These are phyloP conservation scores for Globisporangium camurandrum DNA, from an alignment of 352 stramenopile genomes.

Conservation along the genomic window DNA sequence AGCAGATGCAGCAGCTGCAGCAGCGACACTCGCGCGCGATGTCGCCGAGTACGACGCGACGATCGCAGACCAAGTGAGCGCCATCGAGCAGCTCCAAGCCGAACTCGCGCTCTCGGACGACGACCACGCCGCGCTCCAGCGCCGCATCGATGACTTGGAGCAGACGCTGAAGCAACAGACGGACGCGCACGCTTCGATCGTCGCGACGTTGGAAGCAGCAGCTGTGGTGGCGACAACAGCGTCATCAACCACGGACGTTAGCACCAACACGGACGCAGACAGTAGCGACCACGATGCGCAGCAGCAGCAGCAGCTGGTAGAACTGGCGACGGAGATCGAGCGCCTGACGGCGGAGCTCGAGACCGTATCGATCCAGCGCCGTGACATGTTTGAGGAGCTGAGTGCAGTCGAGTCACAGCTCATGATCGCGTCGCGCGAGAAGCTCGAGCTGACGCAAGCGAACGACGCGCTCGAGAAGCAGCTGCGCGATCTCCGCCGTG, in stretches of 20 bases:
- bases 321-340: conserved; percentile 17
- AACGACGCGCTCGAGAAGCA: conserved; percentile 10
- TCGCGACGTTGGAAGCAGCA: conserved; percentile 1
- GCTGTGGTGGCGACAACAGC: not conserved
- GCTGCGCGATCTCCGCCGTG: conserved; percentile 5
- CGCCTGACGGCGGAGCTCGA: conserved; percentile 20
- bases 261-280: not conserved
- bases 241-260: too few species aligned
- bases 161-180: conserved; percentile 8
- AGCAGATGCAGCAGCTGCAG: conserved; percentile 18
- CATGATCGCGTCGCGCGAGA: conserved; percentile 46
- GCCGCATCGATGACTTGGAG: conserved; percentile 13
- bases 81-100: conserved; percentile 11
- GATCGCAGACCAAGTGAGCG: conserved; percentile 8
- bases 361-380: conserved; percentile 20
- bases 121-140: conserved; percentile 9
- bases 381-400: conserved; percentile 38
- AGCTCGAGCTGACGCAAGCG: conserved; percentile 11
- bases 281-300: not conserved
- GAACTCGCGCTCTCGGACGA: conserved; percentile 8
- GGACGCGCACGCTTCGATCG: conserved; percentile 6
- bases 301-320: conserved; percentile 3
- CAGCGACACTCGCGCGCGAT: conserved; percentile 4
- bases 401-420: conserved; percentile 35
- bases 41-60: conserved; percentile 13